A percentile compares a stretch with the other conserved stretches of the same genome.
phyloP scores from a whole-genome alignment of 495 filamentous ascomycete species.

The Annulohypoxylon maeteangense region DNA sequence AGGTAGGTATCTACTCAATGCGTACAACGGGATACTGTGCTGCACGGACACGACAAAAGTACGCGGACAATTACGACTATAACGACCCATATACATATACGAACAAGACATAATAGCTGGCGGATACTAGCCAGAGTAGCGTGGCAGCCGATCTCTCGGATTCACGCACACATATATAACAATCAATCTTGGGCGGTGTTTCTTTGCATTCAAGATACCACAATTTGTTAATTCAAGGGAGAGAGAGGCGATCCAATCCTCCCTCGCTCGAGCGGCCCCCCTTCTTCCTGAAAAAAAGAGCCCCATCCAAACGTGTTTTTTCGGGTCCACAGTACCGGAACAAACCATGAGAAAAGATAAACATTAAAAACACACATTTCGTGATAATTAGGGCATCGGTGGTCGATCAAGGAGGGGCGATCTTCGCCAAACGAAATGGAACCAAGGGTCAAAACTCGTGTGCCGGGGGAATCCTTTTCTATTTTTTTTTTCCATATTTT shows the following conservation, averaged over 20 bases:
- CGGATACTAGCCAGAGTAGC: constrained; percentile 4
- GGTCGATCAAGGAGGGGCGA: not conserved
- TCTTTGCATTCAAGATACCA: constrained; percentile 48
- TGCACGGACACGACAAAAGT: not conserved
- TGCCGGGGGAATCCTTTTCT: not conserved
- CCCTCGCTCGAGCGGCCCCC: not conserved
- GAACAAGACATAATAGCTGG: constrained; percentile 13
- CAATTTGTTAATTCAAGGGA: constrained; percentile 20
- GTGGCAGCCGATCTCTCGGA: not conserved
- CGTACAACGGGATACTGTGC: not conserved
- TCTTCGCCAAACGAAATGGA: not conserved
- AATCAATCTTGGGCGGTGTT: constrained; percentile 40
- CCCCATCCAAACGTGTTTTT: not conserved
- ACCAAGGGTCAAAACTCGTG: not conserved
- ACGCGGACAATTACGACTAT: constrained; percentile 16
- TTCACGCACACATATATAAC: constrained; percentile 20
- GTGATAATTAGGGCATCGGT: constrained; percentile 1
- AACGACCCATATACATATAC: constrained; percentile 18
- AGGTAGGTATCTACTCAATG: too few relatives aligned
- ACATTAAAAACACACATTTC: not conserved
- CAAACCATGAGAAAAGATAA: not conserved
- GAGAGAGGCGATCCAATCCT: constrained; percentile 17
- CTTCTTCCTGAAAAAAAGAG: not conserved
- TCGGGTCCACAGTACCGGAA: constrained; percentile 5
- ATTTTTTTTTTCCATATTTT: not conserved